Base-by-base conservation (phyloP, 2,329 filamentous ascomycete genomes). In the Teratosphaeria epicoccoides region DNA sequence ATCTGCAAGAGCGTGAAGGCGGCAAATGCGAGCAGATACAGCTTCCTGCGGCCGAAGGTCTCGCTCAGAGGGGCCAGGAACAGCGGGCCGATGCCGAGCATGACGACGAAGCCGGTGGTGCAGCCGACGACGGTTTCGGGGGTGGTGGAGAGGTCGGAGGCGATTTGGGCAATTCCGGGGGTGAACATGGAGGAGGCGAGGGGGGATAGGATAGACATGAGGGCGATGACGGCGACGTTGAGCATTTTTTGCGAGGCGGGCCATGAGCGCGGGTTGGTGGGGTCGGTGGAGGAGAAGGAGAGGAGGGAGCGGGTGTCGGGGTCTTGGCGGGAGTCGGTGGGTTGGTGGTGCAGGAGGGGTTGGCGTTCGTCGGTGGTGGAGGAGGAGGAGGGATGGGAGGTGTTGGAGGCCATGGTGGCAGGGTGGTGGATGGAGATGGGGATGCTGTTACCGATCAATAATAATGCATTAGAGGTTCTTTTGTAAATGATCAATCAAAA, bases 151-250 rank as follows among this genome's bases (percentile, higher is more conserved):
- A 78, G 65, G 24, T 72, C 70, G 45, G 71, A 62, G 2, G 74
- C 74, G 43, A 77, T 77, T 52, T 77, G 70, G 9, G 66, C 61
- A 49, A 77, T 76, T 1, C 73, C 74, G 0, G 74, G 74, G 0
- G 74, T 76, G 61, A 77, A 77, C 73, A 77, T 76, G 37, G 70
- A 73, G 20, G 68, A 72, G 1, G 73, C 73, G 20, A 76, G 66
- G 0, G 74, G 73, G 17, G 70, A 73, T 1, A 76, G 55, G 33
- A 76, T 70, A 4, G 73, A 67, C 74, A 78, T 77, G 33, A 70
- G 61, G 4, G 75, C 73, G 51, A 78, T 76, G 48, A 77, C 70
- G 11, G 64, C 68, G 25, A 77, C 72, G 53, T 78, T 78, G 46
- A 67, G 59, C 59, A 77, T 65, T 56, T 77, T 77, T 53, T 65